These are phyloP conservation scores for Mortierella sp. DNA, from an alignment of 371 early-diverging fungal species.

Conservation along the genomic window DNA sequence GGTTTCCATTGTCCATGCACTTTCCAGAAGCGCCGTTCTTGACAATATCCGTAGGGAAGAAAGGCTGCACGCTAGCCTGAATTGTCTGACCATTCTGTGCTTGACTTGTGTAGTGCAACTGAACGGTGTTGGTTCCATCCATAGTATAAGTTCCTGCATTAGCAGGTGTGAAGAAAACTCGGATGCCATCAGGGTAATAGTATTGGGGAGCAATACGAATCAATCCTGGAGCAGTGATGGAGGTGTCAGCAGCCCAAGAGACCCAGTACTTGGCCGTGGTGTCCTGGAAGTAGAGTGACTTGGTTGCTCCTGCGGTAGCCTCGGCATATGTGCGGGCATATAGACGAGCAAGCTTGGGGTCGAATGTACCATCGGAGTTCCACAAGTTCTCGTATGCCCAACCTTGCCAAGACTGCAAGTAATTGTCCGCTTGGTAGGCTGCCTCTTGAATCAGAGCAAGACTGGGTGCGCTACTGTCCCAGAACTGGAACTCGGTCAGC, in stretches of 20 bases:
- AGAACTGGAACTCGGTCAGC: conserved; percentile 61
- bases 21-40: conserved; percentile 37
- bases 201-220: conserved; percentile 49
- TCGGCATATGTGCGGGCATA: conserved; percentile 61
- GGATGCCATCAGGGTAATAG: conserved; percentile 56
- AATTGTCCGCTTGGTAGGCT: conserved; percentile 39
- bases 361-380: conserved; percentile 20
- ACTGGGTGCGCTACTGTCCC: conserved; percentile 40
- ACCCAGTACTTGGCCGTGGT: conserved; percentile 55
- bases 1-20: conserved; percentile 33
- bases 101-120: conserved; percentile 35
- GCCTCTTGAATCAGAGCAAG: conserved; percentile 28
- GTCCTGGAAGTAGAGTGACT: conserved; percentile 52
- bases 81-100: conserved; percentile 43
- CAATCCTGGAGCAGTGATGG: conserved; percentile 48
- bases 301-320: conserved; percentile 57
- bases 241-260: conserved; percentile 46
- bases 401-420: conserved; percentile 63
- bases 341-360: conserved; percentile 43
- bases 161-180: conserved; percentile 50
- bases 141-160: conserved; percentile 46
- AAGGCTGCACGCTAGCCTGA: conserved; percentile 53
- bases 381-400: conserved; percentile 63
- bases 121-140: conserved; percentile 40
- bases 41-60: conserved; percentile 48